A percentile compares a stretch with the other conserved stretches of the same genome.
These are phyloP conservation scores for Iris pallida DNA, from an alignment of 116 monocot genomes.

Conservation along the genomic window DNA sequence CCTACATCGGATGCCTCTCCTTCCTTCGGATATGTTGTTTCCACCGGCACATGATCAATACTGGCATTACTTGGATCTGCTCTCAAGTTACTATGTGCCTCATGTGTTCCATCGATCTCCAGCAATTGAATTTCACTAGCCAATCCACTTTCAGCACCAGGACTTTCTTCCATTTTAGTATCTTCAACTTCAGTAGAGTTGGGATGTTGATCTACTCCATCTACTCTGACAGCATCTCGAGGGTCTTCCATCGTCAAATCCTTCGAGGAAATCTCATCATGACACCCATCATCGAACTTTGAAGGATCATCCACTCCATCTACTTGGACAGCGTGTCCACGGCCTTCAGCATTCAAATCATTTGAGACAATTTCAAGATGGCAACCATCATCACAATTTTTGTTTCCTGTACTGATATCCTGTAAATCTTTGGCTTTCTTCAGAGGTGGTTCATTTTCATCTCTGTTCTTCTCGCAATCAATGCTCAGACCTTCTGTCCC, in stretches of 20 bases:
- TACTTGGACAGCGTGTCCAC: no score
- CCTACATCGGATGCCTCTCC: constrained; percentile 5
- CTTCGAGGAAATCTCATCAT: constrained; percentile 2
- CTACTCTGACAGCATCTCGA: neutral
- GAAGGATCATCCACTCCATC: no score
- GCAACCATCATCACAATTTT: neutral
- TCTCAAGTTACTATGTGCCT: neutral
- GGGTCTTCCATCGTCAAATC: neutral
- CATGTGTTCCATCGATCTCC: neutral
- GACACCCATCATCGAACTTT: no score
- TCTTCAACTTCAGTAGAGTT: neutral
- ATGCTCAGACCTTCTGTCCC: neutral
- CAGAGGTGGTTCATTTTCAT: neutral
- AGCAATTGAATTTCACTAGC: constrained; percentile 9
- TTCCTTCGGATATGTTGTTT: neutral
- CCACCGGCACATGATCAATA: neutral
- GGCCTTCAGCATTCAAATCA: no score
- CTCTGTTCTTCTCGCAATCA: constrained; percentile 9
- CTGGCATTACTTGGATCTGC: neutral
- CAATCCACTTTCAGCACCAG: neutral
- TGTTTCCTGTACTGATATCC: constrained; percentile 7
- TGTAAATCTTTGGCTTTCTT: constrained; percentile 3
- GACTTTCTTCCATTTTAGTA: neutral
- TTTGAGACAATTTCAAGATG: no score
- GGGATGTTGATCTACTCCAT: no score